Base-by-base conservation (phyloP, 2,329 filamentous ascomycete species). In the Fusarium cicatricum region DNA sequence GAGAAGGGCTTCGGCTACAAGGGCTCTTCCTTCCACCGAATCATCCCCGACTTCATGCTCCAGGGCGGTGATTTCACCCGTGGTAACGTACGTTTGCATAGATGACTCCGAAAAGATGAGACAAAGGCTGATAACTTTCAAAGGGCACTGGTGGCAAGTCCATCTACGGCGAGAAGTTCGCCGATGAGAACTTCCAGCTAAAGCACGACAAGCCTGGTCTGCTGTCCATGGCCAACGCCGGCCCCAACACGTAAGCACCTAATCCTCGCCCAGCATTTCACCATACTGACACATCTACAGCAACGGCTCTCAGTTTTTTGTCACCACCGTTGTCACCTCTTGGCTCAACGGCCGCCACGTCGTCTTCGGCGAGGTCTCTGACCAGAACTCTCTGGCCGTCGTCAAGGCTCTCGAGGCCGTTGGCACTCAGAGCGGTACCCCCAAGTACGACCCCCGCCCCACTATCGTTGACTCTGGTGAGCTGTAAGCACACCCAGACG, bases 291-390 rank as follows among this genome's bases (percentile, higher is more conserved):
- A 67, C 36, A 70, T 43, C 80, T 15, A 78, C 61, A 97, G 95
- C 77, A 99, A 99, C 81, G 95, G 95, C 71, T 96, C 91, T 45
- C 94, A 98, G 79, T 98, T 98, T 85, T 98, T 98, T 84, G 82
- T 98, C 75, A 98, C 94, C 71, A 98, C 94, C 52, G 92, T 96
- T 44, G 84, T 88, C 57, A 98, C 95, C 58, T 88, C 88, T 51
- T 96, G 96, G 84, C 83, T 95, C 68, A 85, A 95, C 75, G 86
- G 85, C 73, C 89, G 89, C 76, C 91, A 95, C 83, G 90, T 92
- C 77, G 90, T 92, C 74, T 93, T 93, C 79, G 91, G 91, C 74
- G 82, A 90, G 80, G 89, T 93, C 40, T 79, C 79, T 54, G 80
- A 83, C 60, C 56, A 74, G 1, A 64, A 75, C 38, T 81, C 78